Evolutionary conservation across 164 flowering plant species (phyloP).

Genomic region (Stephania japonica): DNA sequence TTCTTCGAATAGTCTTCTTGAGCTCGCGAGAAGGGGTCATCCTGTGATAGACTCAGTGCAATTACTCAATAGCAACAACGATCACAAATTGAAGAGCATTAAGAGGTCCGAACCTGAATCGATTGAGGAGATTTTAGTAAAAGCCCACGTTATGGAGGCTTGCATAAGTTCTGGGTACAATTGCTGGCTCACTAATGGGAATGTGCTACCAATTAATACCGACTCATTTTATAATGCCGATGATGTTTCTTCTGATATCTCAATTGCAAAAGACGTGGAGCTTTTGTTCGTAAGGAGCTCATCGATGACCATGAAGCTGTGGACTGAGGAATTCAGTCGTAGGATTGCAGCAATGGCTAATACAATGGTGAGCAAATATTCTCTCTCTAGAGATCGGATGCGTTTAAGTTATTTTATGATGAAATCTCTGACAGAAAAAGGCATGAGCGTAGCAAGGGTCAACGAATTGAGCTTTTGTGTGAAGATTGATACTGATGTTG

Average conservation of each 20-base stretch:
- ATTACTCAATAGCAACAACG: conserved; percentile 28
- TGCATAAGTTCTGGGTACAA: conserved; percentile 39
- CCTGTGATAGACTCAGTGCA: conserved; percentile 52
- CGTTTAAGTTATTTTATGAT: conserved; percentile 27
- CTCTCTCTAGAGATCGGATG: conserved; percentile 13
- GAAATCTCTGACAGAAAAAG: conserved; percentile 34
- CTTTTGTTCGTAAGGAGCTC: conserved; percentile 44
- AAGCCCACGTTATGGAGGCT: conserved; percentile 41
- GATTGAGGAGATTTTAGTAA: conserved; percentile 40
- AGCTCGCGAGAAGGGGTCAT: conserved; percentile 84
- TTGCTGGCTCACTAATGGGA: conserved; percentile 47
- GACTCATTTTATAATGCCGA: not conserved
- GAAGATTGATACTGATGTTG: not conserved
- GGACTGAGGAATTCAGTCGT: conserved; percentile 38
- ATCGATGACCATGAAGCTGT: conserved; percentile 30
- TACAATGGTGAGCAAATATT: conserved; percentile 16
- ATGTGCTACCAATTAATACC: conserved; percentile 36
- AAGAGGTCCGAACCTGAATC: conserved; percentile 24
- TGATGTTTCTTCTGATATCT: conserved; percentile 30
- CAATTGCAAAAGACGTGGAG: conserved; percentile 30
- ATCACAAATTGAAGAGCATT: conserved; percentile 18
- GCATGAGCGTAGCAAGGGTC: conserved; percentile 24
- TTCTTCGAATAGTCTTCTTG: conserved; percentile 46
- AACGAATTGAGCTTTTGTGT: conserved; percentile 4
- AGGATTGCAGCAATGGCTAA: conserved; percentile 22